Base-by-base conservation (phyloP, 129 eudicot genomes). In the Tagetes patula region DNA sequence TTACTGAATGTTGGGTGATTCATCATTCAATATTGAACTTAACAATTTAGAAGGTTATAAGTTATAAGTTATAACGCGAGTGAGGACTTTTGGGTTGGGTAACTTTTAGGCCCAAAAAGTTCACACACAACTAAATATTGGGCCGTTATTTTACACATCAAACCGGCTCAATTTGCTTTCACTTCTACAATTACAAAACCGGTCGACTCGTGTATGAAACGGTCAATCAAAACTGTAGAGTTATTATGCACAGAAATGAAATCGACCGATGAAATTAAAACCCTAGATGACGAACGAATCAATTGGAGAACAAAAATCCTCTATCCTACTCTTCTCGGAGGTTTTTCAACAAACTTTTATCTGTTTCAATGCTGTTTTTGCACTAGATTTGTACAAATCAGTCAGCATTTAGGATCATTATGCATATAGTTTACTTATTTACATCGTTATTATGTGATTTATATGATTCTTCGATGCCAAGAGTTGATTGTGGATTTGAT, bases 321-420 rank as follows among this genome's bases (percentile, higher is more conserved):
- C 36, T 52, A 80, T 52, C 97, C 97, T 55, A 83, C 97, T 54
- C 32, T 88, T 36, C 78, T 91, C 67, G 96, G 88, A 80, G 96
- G 96, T 89, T 11, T 49, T 36, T 30, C 56, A 80, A 46, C 66
- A 48, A 33, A 0, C 48, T 50, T 20, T 20, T 6, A 46, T 27
- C 6, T 12, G 11, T 12, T 69, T 13, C 30, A 14, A 4, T 53
- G 34, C 52, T 40, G 20, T 30, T 49, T 69, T 33, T 61, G 38
- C 31, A 1, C 0, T 67, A 9, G 20, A 10, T 65, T 40, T 31
- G 8, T 66, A 43, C 13, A 40, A 34, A 55, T 32, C 6, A 41
- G n/a, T 41, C n/a, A 50, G 10, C 62, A 52, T n/a, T 0, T 66
- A 41, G 30, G 48, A 32, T n/a, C 46, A 13, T 30, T 53, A 3